Evolutionary conservation across 495 filamentous ascomycete species (phyloP).

Genomic region (Penicillium mononematosum): DNA sequence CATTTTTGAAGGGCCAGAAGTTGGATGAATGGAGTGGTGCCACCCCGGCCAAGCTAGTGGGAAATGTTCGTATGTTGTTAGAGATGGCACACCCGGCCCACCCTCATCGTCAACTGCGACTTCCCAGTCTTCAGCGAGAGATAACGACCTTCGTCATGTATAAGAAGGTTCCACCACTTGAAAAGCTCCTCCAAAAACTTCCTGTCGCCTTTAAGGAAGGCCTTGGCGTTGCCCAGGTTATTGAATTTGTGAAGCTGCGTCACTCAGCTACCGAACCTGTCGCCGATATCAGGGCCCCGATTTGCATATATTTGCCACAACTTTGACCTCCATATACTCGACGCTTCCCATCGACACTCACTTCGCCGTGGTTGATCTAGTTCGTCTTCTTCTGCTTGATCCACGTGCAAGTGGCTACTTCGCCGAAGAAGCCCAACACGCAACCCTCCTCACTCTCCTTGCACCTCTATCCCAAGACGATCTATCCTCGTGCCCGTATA

Average conservation of each 20-base stretch:
- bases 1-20: slow-evolving; percentile 74
- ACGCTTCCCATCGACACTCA: slow-evolving; percentile 43
- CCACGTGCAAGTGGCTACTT: slow-evolving; percentile 83
- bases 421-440: slow-evolving; percentile 67
- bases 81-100: slow-evolving; percentile 77
- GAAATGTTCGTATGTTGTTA: slow-evolving; percentile 70
- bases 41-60: slow-evolving; percentile 62
- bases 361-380: slow-evolving; percentile 81
- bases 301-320: slow-evolving; percentile 45
- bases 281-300: slow-evolving; percentile 52
- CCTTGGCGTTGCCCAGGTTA: slow-evolving; percentile 54
- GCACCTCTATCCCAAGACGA: slow-evolving; percentile 49
- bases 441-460: slow-evolving; percentile 64
- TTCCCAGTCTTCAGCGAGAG: slow-evolving; percentile 65
- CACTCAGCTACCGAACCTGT: slow-evolving; percentile 21
- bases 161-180: slow-evolving; percentile 76
- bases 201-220: slow-evolving; percentile 50
- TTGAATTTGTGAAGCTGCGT: slow-evolving; percentile 59
- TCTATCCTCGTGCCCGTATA: slow-evolving; percentile 63
- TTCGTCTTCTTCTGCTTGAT: slow-evolving; percentile 75
- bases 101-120: slow-evolving; percentile 64
- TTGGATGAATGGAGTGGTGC: slow-evolving; percentile 80
- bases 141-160: slow-evolving; percentile 68
- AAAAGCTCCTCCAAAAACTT: slow-evolving; percentile 80
- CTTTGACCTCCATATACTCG: slow-evolving; percentile 30